These are phyloP conservation scores for Ramichloridium luteum DNA, from an alignment of 2,329 filamentous ascomycete genomes.

Conservation along the genomic window DNA sequence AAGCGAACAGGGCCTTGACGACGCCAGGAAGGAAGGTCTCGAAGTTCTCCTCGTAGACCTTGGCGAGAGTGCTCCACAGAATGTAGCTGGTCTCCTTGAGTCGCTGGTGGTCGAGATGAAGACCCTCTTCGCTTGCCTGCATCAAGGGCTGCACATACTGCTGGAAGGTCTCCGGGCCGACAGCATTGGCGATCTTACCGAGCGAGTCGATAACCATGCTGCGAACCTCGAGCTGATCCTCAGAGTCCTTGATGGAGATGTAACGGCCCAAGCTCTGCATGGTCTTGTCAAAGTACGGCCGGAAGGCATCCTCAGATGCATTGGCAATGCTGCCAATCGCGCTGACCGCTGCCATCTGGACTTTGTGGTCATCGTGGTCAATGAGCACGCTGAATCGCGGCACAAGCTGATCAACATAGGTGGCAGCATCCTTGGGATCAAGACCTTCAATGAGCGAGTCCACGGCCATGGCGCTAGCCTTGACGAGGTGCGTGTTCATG, in stretches of 20 bases:
- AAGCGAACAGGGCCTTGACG: conserved; percentile 69
- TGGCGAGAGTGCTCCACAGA: conserved; percentile 86
- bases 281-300: conserved; percentile 81
- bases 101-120: conserved; percentile 76
- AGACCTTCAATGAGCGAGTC: conserved; percentile 83
- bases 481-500: conserved; percentile 73
- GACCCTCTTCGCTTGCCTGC: conserved; percentile 80
- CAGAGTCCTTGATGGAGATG: conserved; percentile 72
- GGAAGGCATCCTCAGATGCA: conserved; percentile 69
- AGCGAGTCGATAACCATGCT: conserved; percentile 85
- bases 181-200: conserved; percentile 81
- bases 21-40: conserved; percentile 66
- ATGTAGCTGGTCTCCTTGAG: conserved; percentile 96
- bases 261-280: conserved; percentile 83
- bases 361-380: conserved; percentile 70
- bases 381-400: conserved; percentile 76
- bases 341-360: conserved; percentile 80
- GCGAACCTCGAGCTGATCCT: conserved; percentile 80
- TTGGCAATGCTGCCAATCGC: conserved; percentile 84
- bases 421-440: conserved; percentile 65
- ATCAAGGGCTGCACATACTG: conserved; percentile 84
- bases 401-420: conserved; percentile 72
- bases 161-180: conserved; percentile 76
- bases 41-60: conserved; percentile 81
- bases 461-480: conserved; percentile 77